Percentiles rank a stretch among this genome's conserved stretches.
Conservation (phyloP, 2,329 filamentous ascomycete species). For the Thielaviopsis populi region DNA sequence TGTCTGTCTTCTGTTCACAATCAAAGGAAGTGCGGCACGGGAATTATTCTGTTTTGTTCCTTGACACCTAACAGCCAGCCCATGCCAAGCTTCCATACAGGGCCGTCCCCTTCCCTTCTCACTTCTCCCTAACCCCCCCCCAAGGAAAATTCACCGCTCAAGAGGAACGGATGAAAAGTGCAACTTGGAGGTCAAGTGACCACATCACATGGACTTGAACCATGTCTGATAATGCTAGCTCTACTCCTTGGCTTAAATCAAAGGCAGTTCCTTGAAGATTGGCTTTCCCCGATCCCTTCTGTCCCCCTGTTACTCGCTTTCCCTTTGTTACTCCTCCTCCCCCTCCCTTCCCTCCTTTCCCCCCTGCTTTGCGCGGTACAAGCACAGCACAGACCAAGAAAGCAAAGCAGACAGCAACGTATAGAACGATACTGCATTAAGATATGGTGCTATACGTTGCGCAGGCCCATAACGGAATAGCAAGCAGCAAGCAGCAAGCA, state of each 20-base stretch:
- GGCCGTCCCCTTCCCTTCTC: not conserved
- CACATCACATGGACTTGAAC: conserved; percentile 10
- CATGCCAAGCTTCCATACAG: conserved; percentile 2
- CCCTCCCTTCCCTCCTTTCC: not conserved
- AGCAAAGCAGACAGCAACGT: not conserved
- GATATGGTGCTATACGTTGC: not conserved
- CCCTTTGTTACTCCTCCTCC: not conserved
- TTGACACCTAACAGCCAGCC: not conserved
- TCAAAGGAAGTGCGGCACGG: no score
- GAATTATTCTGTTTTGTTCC: not conserved
- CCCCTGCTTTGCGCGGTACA: not conserved
- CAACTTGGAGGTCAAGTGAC: conserved; percentile 11
- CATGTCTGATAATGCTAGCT: not conserved
- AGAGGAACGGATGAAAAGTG: not conserved
- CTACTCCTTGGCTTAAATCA: not conserved
- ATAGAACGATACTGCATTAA: not conserved
- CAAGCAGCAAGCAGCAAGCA: not conserved
- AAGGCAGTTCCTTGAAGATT: not conserved
- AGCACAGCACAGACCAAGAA: not conserved
- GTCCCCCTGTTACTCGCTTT: not conserved
- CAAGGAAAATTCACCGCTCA: not conserved
- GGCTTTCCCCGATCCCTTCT: not conserved
- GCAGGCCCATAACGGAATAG: not conserved
- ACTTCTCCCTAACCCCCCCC: not conserved
- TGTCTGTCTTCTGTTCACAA: no score